Evolutionary conservation across 2,329 filamentous ascomycete species (phyloP), one percentile per base, ranked within the genome.

Genomic region (Alternaria sp.): DNA sequence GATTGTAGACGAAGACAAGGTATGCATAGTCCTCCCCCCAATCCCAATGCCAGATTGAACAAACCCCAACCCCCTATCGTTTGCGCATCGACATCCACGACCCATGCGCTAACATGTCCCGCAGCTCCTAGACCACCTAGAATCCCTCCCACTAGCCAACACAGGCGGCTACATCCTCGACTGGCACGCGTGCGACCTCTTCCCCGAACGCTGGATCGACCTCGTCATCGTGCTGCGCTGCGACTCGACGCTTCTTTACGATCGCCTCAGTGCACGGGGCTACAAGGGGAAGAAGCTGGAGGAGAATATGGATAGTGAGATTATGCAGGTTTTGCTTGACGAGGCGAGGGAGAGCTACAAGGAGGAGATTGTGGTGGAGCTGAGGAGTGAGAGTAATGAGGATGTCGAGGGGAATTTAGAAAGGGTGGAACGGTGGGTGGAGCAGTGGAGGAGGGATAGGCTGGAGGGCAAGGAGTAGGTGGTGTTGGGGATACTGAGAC

Each of bases 121-220:
- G 33, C 69, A 93, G 88, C 81, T 99, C 31, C 84, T 99, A 23
- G 95, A 99, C 75, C 87, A 90, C 46, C 90, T 99, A 56, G 95
- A 98, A 80, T 86, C 91, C 56, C 89, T 95, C 61, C 85, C 91
- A 37, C 85, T 77, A 14, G 57, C 65, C 58, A 51, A 88, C 62
- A 80, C 85, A 21, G 94, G 94, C 56, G 95, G 95, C 21, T 91
- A 88, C 77, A 88, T 99, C 68, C 90, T 99, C 72, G 95, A 99
- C 80, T 99, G 95, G 94, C 95, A 99, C 79, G 94, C 93, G 2
- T 98, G 94, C 80, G 95, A 98, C 72, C 80, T 98, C 23, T 98
- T 98, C 73, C 95, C 95, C 2, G 88, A 90, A 75, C 90, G 90
- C 72, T 96, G 93, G 92, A 90, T 99, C 73, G 95, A 99, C 76